Evolutionary conservation across 2,329 filamentous ascomycete species (phyloP).

Genomic region (Grosmannia clavigera): DNA sequence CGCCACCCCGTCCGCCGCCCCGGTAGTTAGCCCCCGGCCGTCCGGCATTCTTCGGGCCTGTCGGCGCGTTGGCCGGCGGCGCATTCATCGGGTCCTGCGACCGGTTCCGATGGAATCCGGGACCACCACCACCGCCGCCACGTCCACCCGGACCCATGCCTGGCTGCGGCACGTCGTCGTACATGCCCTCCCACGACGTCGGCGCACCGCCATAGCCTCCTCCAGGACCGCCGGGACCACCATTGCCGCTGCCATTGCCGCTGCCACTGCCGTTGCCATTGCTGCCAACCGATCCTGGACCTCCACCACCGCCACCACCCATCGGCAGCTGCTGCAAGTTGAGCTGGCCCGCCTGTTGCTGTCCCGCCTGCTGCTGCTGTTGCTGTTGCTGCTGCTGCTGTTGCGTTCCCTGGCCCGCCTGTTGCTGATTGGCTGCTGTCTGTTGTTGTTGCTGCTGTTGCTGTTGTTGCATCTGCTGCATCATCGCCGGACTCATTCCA

Average conservation of each 20-base stretch:
- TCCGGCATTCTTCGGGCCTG: constrained; percentile 90
- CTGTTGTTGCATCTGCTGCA: constrained; percentile 30
- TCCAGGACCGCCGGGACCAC: constrained; percentile 11
- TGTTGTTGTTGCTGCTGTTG: constrained; percentile 23
- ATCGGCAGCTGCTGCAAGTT: constrained; percentile 11
- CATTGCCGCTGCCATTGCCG: constrained; percentile 12
- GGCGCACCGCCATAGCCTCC: constrained; percentile 38
- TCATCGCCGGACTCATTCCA: constrained; percentile 38
- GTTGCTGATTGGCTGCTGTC: not conserved
- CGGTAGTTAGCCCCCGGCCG: constrained; percentile 87
- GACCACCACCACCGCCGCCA: constrained; percentile 18
- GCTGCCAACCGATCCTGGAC: not conserved
- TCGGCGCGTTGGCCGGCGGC: constrained; percentile 74
- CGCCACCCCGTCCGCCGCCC: constrained; percentile 52
- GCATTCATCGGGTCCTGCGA: constrained; percentile 38
- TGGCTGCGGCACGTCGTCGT: constrained; percentile 85
- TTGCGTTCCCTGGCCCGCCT: not conserved
- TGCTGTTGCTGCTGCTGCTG: constrained; percentile 4
- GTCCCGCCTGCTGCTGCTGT: constrained; percentile 5
- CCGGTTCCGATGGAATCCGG: constrained; percentile 18
- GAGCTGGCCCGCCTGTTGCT: constrained; percentile 8
- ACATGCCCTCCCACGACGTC: constrained; percentile 97
- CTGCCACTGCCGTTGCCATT: constrained; percentile 10
- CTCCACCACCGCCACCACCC: constrained; percentile 17
- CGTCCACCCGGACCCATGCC: constrained; percentile 23